Evolutionary conservation across 768 basidiomycete genomes (phyloP), one percentile per base, ranked within the genome.

Genomic region (Steccherinum ochraceum): DNA sequence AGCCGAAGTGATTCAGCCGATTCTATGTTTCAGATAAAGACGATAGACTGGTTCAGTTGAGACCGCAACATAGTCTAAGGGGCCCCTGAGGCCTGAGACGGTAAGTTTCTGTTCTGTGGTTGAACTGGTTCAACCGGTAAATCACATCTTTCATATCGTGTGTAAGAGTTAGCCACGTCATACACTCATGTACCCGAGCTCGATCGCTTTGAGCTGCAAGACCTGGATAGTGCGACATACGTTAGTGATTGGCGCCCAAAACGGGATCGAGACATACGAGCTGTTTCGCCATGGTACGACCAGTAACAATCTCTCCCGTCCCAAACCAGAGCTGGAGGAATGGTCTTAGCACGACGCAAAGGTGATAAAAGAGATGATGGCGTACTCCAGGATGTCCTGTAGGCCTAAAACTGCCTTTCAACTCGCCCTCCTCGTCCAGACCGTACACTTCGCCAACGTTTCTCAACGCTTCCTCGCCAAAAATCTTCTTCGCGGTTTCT

Each of bases 301-400:
- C 60, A 30, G 53, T 56, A 16, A 26, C 48, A 47, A 71, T 71
- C 46, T 69, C 70, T 2, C 73, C 72, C 1, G 59, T 59, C 2
- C 64, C 67, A 56, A 64, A 73, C 72, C 72, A 73, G 0, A 73
- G 59, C 72, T 73, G 40, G 24, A 3, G 46, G 24, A n/a, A 27
- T 2, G 27, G 35, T n/a, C 30, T 16, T 23, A 18, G n/a, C 13
- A 20, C n/a, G 12, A 25, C 19, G 23, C 18, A 7, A 18, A 35
- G 7, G 41, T n/a, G 41, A n/a, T 39, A n/a, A 39, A 35, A 13
- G 5, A 12, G 7, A 18, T 2, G 21, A 21, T 19, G 10, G 60
- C 64, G 26, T 47, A 72, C 72, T 5, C 70, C 72, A 21, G 72
- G 73, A 55, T 73, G 67, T 1, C 74, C 74, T 2, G 68, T 62